Base-by-base conservation (phyloP, 176 grass and related monocot genomes). In the Melocanna baccifera region DNA sequence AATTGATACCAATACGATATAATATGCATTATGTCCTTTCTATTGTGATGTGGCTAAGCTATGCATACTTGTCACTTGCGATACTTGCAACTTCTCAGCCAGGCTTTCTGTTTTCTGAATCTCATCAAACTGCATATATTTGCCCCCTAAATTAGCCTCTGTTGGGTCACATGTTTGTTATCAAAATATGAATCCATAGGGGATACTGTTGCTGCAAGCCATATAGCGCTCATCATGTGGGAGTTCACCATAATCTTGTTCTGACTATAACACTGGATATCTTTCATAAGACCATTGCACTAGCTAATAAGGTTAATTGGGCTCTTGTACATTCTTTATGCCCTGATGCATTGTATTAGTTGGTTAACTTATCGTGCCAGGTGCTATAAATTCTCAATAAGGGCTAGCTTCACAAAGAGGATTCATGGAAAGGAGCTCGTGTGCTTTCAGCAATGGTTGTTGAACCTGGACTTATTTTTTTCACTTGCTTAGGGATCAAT, bases 131-230 rank as follows among this genome's bases (percentile, higher is more conserved):
- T 56, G 36, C 36, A 34, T 76, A 12, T 62, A 46, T 28, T 86
- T 70, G 7, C n/a, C 10, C 41, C 20, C 10, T 70, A 58, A 64
- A 12, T 66, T 14, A 0, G 19, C 4, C 13, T 81, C 9, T 67
- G 19, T 67, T 45, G 25, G 18, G 19, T 67, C 70, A 58, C 39
- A 87, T 79, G 55, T 68, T 69, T 76, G 62, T 78, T 36, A 61
- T 28, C 51, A 50, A 75, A 71, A 73, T 62, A 75, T 16, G 12
- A 73, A 59, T 48, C 41, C 4, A n/a, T 59, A 55, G 43, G 23
- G 65, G 53, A 14, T 26, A 40, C 7, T 41, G 16, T 53, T 67
- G 41, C 12, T 50, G 62, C 65, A 62, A 41, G 15, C 13, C 6
- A 73, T 85, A 53, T 32, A 50, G 13, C 10, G 32, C 12, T 62